A percentile compares a stretch with the other conserved stretches of the same genome.
These are phyloP conservation scores for Aureobasidium vineae DNA, from an alignment of 2,329 filamentous ascomycete species.

Conservation along the genomic window DNA sequence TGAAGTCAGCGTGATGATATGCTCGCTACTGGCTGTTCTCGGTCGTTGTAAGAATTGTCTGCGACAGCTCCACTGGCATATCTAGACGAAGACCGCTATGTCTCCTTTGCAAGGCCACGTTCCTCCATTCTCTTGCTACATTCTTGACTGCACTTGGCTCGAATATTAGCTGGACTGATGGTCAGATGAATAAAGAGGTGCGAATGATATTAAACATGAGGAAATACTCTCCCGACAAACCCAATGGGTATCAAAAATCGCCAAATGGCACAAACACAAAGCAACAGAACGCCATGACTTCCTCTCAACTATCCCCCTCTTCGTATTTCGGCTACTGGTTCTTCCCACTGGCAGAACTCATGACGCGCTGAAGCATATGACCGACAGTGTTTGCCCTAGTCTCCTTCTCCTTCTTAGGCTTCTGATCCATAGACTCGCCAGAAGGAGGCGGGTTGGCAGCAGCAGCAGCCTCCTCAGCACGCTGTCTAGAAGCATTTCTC, in stretches of 20 bases:
- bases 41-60: no score
- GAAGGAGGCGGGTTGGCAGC: background rate
- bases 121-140: no score
- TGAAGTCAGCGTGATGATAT: no score
- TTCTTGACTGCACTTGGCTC: no score
- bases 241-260: background rate
- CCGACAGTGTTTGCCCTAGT: background rate
- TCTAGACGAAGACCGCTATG: no score
- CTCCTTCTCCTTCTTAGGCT: constrained; percentile 15
- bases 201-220: background rate
- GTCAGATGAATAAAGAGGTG: no score
- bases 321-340: background rate
- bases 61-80: no score
- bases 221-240: constrained; percentile 6
- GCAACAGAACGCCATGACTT: background rate
- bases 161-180: no score
- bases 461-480: constrained; percentile 9
- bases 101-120: no score
- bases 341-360: constrained; percentile 4
- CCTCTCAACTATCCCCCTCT: background rate
- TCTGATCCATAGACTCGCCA: constrained; percentile 17
- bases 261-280: background rate
- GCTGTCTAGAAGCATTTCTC: constrained; percentile 34
- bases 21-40: no score
- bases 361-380: constrained; percentile 18